Base-by-base conservation (phyloP, 208 protist genomes). In the Trypanosoma boissoni region DNA sequence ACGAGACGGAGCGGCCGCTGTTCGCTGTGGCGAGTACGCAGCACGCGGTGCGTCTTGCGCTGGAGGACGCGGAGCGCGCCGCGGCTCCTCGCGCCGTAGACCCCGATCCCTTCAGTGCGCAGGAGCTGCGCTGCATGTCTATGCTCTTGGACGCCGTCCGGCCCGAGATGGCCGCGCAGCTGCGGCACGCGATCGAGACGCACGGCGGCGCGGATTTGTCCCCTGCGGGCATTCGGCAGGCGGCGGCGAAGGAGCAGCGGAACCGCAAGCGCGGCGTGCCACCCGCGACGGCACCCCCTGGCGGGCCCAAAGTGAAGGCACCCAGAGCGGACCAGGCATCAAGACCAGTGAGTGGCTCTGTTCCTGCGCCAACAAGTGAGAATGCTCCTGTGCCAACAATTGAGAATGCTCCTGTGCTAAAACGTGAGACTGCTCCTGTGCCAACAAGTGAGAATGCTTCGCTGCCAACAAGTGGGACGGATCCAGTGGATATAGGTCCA, bases 101-200 rank as follows among this genome's bases (percentile, higher is more conserved):
- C 8, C 20, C 21, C 3, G 4, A 23, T 16, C 55, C 80, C 2
- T 80, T 80, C 45, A 73, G 59, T 34, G 43, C 70, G 3, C 34
- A 54, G 14, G 78, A 89, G 64, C 41, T 87, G 72, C 68, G 64
- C 8, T 84, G 78, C 49, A 79, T 92, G 31, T 69, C 74, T 26
- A 24, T 45, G 26, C 65, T 92, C 49, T 64, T 92, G 3, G 31
- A 48, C 2, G 78, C 76, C 0, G 73, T 92, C 10, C 68, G 60
- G 14, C 56, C 49, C 2, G 28, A 56, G 0, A 83, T 77, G 20
- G 75, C 76, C 12, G 28, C 64, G 1, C 71, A 57, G 18, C 53
- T 91, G 14, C 68, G 53, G 4, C 29, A 58, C 8, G 28, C 48
- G 12, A 44, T 78, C n/a, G 39, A 80, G 29, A 24, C 21, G 9